Conservation (phyloP, 768 basidiomycete genomes). For the Boletus rex-veris region DNA sequence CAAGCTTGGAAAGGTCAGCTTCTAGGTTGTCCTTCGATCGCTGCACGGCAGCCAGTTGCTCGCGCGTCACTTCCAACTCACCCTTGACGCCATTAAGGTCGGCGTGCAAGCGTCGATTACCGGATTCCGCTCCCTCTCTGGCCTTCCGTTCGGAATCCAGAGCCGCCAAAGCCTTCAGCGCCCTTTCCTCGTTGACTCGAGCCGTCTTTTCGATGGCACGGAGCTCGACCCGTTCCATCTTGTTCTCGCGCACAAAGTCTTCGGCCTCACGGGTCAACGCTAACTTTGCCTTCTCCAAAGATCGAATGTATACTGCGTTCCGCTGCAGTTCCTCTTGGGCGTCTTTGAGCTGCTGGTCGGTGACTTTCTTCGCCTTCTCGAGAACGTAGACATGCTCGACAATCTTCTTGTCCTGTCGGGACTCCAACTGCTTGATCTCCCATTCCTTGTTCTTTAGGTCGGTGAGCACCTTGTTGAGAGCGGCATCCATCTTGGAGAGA, state of each 20-base stretch:
- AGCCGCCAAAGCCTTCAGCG: slow-evolving; percentile 50
- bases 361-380: slow-evolving; percentile 92
- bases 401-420: slow-evolving; percentile 94
- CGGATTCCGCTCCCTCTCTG: slow-evolving; percentile 63
- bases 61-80: slow-evolving; percentile 53
- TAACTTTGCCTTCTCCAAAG: slow-evolving; percentile 78
- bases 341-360: slow-evolving; percentile 84
- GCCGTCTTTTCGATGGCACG: slow-evolving; percentile 67
- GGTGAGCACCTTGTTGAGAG: slow-evolving; percentile 74
- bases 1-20: slow-evolving; percentile 61
- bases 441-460: slow-evolving; percentile 81
- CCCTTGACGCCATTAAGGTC: slow-evolving; percentile 55
- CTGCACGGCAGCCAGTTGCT: slow-evolving; percentile 51
- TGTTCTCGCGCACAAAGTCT: slow-evolving; percentile 72
- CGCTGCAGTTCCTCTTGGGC: slow-evolving; percentile 76
- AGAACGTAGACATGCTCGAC: slow-evolving; percentile 97
- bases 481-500: slow-evolving; percentile 69
- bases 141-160: slow-evolving; percentile 65
- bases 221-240: slow-evolving; percentile 62
- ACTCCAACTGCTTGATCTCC: slow-evolving; percentile 82
- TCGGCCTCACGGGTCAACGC: slow-evolving; percentile 78
- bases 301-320: slow-evolving; percentile 72
- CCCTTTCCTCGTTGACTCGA: slow-evolving; percentile 59
- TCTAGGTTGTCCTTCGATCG: slow-evolving; percentile 66
- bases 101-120: slow-evolving; percentile 54